Evolutionary conservation across 768 basidiomycete species (phyloP).

Genomic region (Lyophyllum decastes): DNA sequence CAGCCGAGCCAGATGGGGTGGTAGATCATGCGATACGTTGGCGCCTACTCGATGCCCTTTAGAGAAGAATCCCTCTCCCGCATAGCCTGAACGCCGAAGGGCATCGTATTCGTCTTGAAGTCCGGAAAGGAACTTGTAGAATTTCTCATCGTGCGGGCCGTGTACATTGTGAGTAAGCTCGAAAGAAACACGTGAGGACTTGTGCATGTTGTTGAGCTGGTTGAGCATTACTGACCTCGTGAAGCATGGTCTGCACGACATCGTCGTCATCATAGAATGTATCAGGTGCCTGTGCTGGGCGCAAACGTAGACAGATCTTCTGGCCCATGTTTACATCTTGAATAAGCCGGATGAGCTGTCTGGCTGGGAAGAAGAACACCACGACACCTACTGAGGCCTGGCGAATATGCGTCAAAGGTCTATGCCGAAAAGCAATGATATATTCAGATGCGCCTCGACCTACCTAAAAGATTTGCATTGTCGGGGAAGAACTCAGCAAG

Average conservation of each 20-base stretch:
- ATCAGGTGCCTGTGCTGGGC: slow-evolving; percentile 67
- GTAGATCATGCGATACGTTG: slow-evolving; percentile 66
- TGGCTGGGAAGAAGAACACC: neutral
- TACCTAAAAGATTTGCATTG: slow-evolving; percentile 71
- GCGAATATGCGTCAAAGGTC: neutral
- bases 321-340: slow-evolving; percentile 78
- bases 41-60: slow-evolving; percentile 72
- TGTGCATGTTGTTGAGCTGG: neutral
- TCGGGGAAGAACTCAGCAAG: slow-evolving; percentile 91
- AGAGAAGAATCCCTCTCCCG: slow-evolving; percentile 89
- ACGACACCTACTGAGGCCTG: slow-evolving; percentile 38
- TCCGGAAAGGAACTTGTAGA: slow-evolving; percentile 70
- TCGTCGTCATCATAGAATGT: slow-evolving; percentile 77
- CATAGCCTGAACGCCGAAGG: slow-evolving; percentile 78
- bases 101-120: slow-evolving; percentile 87
- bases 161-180: slow-evolving; percentile 89
- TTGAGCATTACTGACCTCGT: slow-evolving; percentile 60
- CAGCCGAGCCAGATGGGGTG: slow-evolving; percentile 60
- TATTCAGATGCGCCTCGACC: slow-evolving; percentile 21
- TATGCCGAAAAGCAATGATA: slow-evolving; percentile 11
- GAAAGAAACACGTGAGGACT: slow-evolving; percentile 2
- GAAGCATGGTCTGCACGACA: slow-evolving; percentile 83
- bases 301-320: slow-evolving; percentile 81
- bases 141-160: slow-evolving; percentile 86
- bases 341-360: slow-evolving; percentile 2